These are phyloP conservation scores for Poa annua DNA, from an alignment of 176 grass and related monocot genomes.

Conservation along the genomic window DNA sequence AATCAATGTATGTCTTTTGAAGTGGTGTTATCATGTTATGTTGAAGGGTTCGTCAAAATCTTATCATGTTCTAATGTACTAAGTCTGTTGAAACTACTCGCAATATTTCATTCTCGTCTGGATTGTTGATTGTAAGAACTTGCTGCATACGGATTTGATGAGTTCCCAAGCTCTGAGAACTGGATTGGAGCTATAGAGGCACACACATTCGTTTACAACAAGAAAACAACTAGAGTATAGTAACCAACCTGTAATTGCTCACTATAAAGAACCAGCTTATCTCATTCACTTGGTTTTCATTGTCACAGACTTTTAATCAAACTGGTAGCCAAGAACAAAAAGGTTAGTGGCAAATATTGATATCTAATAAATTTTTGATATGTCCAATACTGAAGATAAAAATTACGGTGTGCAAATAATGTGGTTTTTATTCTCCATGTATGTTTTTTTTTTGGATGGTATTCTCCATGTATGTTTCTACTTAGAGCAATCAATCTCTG, in stretches of 20 bases:
- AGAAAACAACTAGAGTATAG: slow-evolving; percentile 26
- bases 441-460: not conserved
- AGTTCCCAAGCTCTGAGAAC: slow-evolving; percentile 5
- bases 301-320: slow-evolving; percentile 10
- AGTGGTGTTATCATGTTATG: not conserved
- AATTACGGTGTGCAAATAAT: not conserved
- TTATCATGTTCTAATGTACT: not conserved
- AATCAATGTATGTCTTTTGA: not conserved
- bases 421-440: slow-evolving; percentile 9
- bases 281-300: not conserved
- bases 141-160: not conserved
- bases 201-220: not conserved
- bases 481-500: slow-evolving; percentile 26
- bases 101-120: slow-evolving; percentile 12
- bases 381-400: not conserved
- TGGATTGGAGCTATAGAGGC: not conserved
- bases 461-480: slow-evolving; percentile 19
- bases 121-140: slow-evolving; percentile 6
- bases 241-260: not conserved
- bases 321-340: slow-evolving; percentile 24
- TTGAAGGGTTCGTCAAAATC: slow-evolving; percentile 1
- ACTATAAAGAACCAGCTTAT: not conserved
- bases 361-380: not conserved
- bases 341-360: slow-evolving; percentile 20
- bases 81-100: slow-evolving; percentile 6